phyloP scores from a whole-genome alignment of 1,284 basidiomycete species.

The Sanguinoderma infundibulare region DNA sequence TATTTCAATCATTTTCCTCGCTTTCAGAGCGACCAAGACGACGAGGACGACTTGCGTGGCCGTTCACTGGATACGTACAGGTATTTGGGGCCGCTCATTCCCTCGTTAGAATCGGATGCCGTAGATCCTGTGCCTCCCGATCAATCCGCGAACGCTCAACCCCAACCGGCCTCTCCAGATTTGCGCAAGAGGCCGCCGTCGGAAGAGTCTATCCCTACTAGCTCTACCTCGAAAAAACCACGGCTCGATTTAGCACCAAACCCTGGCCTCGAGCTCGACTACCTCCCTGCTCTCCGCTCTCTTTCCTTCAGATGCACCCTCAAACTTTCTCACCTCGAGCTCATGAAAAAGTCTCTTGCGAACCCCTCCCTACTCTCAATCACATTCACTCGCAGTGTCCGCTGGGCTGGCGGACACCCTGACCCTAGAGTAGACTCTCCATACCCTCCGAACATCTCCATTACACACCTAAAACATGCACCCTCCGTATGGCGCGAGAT shows the following conservation, averaged over 20 bases:
- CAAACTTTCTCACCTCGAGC: constrained; percentile 2
- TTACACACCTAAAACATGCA: constrained; percentile 2
- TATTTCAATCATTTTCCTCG: background rate
- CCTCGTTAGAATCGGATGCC: background rate
- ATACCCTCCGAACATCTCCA: constrained; percentile 5
- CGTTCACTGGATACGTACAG: background rate
- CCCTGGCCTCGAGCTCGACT: constrained; percentile 2
- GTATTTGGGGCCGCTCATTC: background rate
- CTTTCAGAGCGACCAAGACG: background rate
- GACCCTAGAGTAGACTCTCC: constrained; percentile 12
- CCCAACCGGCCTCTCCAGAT: background rate
- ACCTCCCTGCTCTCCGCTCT: constrained; percentile 4
- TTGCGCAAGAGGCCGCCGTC: too few species aligned
- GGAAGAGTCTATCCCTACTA: background rate
- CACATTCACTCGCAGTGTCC: constrained; percentile 1
- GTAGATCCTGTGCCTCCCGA: background rate
- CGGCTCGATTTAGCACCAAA: background rate
- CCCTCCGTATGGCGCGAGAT: constrained; percentile 6
- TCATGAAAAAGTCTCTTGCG: constrained; percentile 10
- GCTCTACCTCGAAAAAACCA: background rate
- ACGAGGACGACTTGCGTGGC: background rate
- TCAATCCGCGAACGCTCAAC: background rate
- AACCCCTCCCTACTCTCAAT: background rate
- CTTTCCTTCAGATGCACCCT: constrained; percentile 6
- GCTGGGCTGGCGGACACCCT: constrained; percentile 4